Conservation (phyloP, 108 stramenopile genomes). For the Epipyxis sp. region DNA sequence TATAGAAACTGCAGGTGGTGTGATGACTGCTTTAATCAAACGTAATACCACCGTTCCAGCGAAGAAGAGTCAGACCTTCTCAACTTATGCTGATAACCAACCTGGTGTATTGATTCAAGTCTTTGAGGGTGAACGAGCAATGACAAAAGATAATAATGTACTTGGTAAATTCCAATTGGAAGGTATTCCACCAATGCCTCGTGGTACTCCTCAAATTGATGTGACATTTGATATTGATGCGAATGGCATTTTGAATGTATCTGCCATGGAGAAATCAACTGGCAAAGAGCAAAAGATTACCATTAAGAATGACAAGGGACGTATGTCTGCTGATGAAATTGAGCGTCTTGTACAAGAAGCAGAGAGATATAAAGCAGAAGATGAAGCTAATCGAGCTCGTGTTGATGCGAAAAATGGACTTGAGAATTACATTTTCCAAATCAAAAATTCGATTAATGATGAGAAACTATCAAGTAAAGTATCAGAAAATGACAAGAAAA, state of each 20-base stretch:
- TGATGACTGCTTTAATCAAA: slow-evolving; percentile 89
- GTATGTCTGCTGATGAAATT: slow-evolving; percentile 95
- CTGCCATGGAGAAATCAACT: slow-evolving; percentile 81
- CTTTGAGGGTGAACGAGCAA: slow-evolving; percentile 89
- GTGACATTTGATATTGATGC: slow-evolving; percentile 86
- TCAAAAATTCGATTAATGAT: slow-evolving; percentile 80
- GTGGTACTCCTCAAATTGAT: slow-evolving; percentile 86
- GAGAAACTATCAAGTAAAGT: slow-evolving; percentile 80
- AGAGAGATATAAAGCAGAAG: slow-evolving; percentile 92
- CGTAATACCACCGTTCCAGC: slow-evolving; percentile 87
- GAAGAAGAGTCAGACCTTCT: slow-evolving; percentile 85
- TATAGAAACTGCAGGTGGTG: slow-evolving; percentile 87
- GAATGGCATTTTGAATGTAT: slow-evolving; percentile 87
- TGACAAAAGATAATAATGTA: slow-evolving; percentile 79
- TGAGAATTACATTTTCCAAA: slow-evolving; percentile 93
- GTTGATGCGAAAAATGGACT: slow-evolving; percentile 91
- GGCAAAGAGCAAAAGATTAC: slow-evolving; percentile 97
- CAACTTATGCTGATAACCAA: slow-evolving; percentile 91
- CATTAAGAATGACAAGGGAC: slow-evolving; percentile 99
- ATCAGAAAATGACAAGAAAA: slow-evolving; percentile 72
- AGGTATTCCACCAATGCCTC: slow-evolving; percentile 87
- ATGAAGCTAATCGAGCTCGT: slow-evolving; percentile 88
- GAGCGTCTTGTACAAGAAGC: slow-evolving; percentile 98
- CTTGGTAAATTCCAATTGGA: slow-evolving; percentile 82
- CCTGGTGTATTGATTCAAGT: slow-evolving; percentile 83